Conservation (phyloP, 2,329 filamentous ascomycete genomes). For the Zasmidium angulare region DNA sequence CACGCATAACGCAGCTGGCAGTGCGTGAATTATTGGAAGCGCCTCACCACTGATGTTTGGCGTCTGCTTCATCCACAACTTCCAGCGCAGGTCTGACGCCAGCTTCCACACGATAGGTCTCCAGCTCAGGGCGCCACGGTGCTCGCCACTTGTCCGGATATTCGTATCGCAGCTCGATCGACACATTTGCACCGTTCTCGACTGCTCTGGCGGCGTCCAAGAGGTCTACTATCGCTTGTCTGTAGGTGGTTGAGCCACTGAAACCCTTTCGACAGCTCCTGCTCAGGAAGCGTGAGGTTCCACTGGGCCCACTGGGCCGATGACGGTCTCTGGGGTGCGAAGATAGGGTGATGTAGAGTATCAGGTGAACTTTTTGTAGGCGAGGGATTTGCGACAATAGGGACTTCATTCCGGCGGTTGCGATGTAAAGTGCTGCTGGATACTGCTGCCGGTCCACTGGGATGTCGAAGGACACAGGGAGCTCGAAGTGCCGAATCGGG, state of each 20-base stretch:
- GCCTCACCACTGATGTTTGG: not conserved
- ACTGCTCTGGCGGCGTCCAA: conserved; percentile 10
- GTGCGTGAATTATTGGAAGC: not conserved
- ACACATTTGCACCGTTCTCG: conserved; percentile 3
- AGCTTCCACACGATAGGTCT: not conserved
- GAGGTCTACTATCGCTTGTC: conserved; percentile 11
- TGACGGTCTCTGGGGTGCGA: conserved; percentile 13
- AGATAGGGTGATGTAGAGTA: conserved; percentile 11
- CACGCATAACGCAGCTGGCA: too few relatives aligned
- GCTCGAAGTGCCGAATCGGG: conserved; percentile 7
- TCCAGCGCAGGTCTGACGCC: not conserved
- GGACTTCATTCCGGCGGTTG: conserved; percentile 15
- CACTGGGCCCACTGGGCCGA: conserved; percentile 6
- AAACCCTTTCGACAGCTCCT: conserved; percentile 14
- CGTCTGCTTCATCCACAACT: not conserved
- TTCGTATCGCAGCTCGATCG: conserved; percentile 14
- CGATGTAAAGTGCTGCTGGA: conserved; percentile 11
- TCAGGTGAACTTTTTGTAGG: conserved; percentile 11
- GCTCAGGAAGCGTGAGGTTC: conserved; percentile 1
- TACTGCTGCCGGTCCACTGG: conserved; percentile 15
- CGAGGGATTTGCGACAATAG: conserved; percentile 11
- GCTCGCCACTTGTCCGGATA: conserved; percentile 15
- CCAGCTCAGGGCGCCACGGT: conserved; percentile 1
- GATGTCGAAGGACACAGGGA: conserved; percentile 12
- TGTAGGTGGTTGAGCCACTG: conserved; percentile 14